Base-by-base conservation (phyloP, 805 yeast genomes). In the Scheffersomyces lignosus region DNA sequence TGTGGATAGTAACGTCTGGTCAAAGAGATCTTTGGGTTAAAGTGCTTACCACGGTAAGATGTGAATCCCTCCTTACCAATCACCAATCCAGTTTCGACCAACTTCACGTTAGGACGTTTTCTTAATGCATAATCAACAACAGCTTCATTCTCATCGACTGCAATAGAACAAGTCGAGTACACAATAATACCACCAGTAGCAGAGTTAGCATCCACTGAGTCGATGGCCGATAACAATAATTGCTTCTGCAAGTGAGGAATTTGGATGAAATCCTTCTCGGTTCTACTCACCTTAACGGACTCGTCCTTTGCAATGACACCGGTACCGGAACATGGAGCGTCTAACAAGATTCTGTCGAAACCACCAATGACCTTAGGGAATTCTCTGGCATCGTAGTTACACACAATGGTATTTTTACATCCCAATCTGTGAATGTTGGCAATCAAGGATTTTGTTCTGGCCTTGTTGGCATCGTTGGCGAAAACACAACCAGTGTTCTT, bases 291-390 rank as follows among this genome's bases (percentile, higher is more conserved):
- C 66, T 93, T 93, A 44, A 93, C 98, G 36, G 87, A 81, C 58
- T 88, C 95, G 69, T 93, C 99, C 70, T 93, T 93, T 43, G 96
- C 93, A 58, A 93, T 93, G 51, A 93, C 99, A 68, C 99, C 99
- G 3, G 99, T 91, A 71, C 99, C 99, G 5, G 99, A 89, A 69
- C 99, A 93, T 48, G 99, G 99, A 23, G 99, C 99, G 74, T 93
- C 99, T 51, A 93, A 73, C 47, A 93, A 70, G 27, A 93, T 81
- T 65, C 99, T 80, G 62, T 93, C 98, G 53, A 93, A 93, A 0
- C 99, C 99, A 50, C 99, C 99, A 60, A 93, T 88, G 25, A 93
- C 97, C 62, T 88, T 88, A 33, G 99, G 98, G 61, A 93, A 93
- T 64, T 91, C 97, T 65, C 98, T 81, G 27, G 98, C 99, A 68